Conservation (phyloP, 2,329 filamentous ascomycete genomes). For the Diplodia sapinea region DNA sequence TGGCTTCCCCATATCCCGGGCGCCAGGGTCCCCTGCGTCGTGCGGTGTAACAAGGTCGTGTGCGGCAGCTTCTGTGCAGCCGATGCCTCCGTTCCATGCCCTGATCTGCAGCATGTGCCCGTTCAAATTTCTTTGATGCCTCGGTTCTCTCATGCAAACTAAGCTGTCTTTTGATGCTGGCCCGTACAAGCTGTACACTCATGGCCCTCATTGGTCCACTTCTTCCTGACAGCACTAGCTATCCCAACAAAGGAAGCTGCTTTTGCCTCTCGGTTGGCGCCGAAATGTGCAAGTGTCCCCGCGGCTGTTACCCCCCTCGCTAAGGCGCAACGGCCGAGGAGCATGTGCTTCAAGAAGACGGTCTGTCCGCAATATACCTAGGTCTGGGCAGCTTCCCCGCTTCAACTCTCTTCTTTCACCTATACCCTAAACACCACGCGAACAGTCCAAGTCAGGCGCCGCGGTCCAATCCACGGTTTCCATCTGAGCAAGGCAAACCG, state of each 20-base stretch:
- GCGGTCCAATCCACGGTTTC: background rate
- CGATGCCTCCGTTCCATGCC: conserved; percentile 16
- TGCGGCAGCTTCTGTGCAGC: conserved; percentile 15
- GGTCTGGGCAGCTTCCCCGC: conserved; percentile 14
- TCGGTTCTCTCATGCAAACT: conserved; percentile 8
- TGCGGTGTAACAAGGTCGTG: conserved; percentile 2
- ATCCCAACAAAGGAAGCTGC: conserved; percentile 19
- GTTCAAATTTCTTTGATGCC: conserved; percentile 8
- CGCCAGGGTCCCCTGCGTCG: conserved; percentile 19
- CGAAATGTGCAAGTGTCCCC: conserved; percentile 21
- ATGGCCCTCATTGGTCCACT: conserved; percentile 10
- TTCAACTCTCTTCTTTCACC: conserved; percentile 4
- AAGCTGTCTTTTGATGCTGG: conserved; percentile 9
- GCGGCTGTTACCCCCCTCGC: conserved; percentile 10
- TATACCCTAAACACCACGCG: background rate
- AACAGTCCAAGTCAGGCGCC: background rate
- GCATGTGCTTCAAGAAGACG: conserved; percentile 24
- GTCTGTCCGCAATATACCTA: conserved; percentile 21
- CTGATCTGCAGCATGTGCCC: conserved; percentile 27
- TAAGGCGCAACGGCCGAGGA: conserved; percentile 17
- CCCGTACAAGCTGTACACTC: conserved; percentile 3
- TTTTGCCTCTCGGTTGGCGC: conserved; percentile 15
- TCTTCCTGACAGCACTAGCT: conserved; percentile 5
- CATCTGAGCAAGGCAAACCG: background rate
- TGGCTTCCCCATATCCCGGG: conserved; percentile 1